Conservation (phyloP, 306 rosid genomes). For the Dryas drummondii region DNA sequence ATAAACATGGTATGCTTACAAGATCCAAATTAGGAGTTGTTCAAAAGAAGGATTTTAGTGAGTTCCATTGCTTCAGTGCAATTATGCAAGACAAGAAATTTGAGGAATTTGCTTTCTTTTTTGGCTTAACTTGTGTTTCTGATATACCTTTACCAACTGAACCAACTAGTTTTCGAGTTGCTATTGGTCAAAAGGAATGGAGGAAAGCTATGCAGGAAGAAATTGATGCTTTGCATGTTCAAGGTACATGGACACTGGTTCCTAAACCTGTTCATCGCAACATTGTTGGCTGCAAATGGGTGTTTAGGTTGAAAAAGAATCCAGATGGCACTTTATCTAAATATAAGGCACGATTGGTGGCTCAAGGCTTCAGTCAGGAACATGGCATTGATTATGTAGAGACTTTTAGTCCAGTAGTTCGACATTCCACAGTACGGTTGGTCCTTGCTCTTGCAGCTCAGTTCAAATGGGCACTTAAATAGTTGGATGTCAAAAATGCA, state of each 20-base stretch:
- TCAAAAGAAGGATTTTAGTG: too few relatives aligned
- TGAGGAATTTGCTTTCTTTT: too few relatives aligned
- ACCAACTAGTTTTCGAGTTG: too few relatives aligned
- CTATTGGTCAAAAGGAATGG: too few relatives aligned
- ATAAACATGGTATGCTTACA: too few relatives aligned
- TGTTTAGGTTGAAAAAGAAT: background rate
- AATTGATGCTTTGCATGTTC: background rate
- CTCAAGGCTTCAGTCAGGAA: background rate
- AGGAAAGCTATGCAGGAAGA: constrained; percentile 6
- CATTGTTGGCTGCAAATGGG: background rate
- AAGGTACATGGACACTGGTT: background rate
- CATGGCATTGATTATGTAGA: background rate
- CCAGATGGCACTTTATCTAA: background rate
- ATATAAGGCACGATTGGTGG: background rate
- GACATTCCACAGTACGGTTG: background rate
- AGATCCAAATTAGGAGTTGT: too few relatives aligned
- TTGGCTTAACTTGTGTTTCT: too few relatives aligned
- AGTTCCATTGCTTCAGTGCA: too few relatives aligned
- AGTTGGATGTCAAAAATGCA: background rate
- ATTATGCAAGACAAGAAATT: too few relatives aligned
- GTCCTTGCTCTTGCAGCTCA: background rate
- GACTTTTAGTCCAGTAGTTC: background rate
- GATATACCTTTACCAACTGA: too few relatives aligned
- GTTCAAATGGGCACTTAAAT: background rate
- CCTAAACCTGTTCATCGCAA: background rate